Evolutionary conservation across 805 yeast species (phyloP), one percentile per base, ranked within the genome.

Genomic region (Wickerhamomyces strasburgensis): DNA sequence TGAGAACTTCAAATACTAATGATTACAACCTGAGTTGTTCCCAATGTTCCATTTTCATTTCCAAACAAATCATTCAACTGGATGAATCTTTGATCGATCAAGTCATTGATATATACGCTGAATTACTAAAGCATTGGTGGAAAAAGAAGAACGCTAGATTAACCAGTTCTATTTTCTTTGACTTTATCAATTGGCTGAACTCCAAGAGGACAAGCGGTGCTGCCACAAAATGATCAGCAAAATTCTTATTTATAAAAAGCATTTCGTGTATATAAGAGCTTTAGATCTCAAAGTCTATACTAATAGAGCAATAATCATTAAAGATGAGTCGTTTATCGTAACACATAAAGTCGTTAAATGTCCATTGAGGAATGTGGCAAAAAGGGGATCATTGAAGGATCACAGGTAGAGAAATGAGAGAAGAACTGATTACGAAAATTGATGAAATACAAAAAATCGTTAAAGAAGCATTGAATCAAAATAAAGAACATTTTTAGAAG

Each of bases 171-270:
- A 55, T 84, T 51, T 87, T 84, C 55, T 71, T 78, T 46, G 96
- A 88, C 49, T 75, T 86, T 43, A 72, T 84, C 52, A 87, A 87
- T 61, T 89, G 93, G 89, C 55, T 83, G 30, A 70, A 68, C 44
- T 64, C 83, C n/a, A 70, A 71, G 50, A 51, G 49, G 33, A 21
- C 44, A 14, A 37, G 25, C 7, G 11, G 25, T n/a, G 28, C 7
- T 26, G 14, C 7, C 13, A 26, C 13, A 14, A 26, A 21, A 21
- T 8, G 25, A 21, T 21, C 25, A 21, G 25, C 11, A 8, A 21
- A 21, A 7, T 21, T 21, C 11, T 7, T 21, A 8, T 21, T 7
- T 21, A 21, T 21, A 21, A 11, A 8, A 21, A 8, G 11, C 25
- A 7, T 8, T 21, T 21, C 25, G n/a, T n/a, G n/a, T n/a, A n/a